Evolutionary conservation across 2,329 filamentous ascomycete genomes (phyloP).

Genomic region (Arachnopeziza araneosa): DNA sequence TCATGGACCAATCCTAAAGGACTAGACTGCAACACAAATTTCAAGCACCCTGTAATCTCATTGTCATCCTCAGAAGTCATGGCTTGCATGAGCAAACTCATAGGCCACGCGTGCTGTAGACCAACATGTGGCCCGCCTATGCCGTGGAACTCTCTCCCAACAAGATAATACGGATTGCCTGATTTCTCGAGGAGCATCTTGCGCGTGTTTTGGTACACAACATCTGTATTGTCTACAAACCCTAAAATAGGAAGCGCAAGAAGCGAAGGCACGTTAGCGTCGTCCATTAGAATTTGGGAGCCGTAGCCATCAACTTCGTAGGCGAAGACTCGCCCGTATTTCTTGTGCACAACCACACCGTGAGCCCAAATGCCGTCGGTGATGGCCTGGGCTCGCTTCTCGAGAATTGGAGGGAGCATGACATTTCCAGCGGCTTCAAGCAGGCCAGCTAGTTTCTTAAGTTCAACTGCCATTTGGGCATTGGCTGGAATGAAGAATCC

Average conservation of each 20-base stretch:
- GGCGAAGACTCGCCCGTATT: constrained; percentile 74
- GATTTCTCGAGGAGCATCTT: constrained; percentile 47
- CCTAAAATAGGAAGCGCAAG: constrained; percentile 74
- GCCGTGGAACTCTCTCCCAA: constrained; percentile 70
- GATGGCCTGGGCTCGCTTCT: constrained; percentile 56
- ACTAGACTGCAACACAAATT: constrained; percentile 69
- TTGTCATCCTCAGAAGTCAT: constrained; percentile 79
- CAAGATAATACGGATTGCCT: constrained; percentile 80
- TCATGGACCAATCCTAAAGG: constrained; percentile 83
- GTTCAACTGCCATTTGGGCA: constrained; percentile 90
- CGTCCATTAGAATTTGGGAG: constrained; percentile 78
- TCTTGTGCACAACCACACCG: constrained; percentile 70
- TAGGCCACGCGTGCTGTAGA: constrained; percentile 89
- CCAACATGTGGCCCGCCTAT: constrained; percentile 83
- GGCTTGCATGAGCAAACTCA: constrained; percentile 87
- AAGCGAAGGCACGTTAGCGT: constrained; percentile 80
- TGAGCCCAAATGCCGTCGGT: constrained; percentile 77
- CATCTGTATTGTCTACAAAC: constrained; percentile 59
- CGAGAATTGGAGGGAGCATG: constrained; percentile 48
- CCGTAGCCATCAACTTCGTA: constrained; percentile 88
- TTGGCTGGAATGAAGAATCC: constrained; percentile 95
- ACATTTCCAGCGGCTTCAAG: constrained; percentile 51
- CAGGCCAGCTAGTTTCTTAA: constrained; percentile 66
- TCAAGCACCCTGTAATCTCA: constrained; percentile 72
- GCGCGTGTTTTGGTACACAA: constrained; percentile 81